A percentile compares a stretch with the other conserved stretches of the same genome.
Conservation (phyloP, 257 asterid species). For the Asclepias syriaca region DNA sequence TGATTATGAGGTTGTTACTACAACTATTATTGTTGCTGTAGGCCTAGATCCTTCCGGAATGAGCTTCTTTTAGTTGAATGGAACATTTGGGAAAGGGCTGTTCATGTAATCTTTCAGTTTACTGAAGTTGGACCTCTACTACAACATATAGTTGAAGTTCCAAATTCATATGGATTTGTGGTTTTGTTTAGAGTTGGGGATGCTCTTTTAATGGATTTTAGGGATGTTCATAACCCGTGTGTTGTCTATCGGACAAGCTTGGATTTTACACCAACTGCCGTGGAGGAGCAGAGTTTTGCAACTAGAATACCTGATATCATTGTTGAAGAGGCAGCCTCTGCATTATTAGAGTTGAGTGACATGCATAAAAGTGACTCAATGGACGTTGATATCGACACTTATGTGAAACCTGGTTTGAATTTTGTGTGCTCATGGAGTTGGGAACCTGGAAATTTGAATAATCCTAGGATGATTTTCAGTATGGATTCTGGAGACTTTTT, state of each 20-base stretch:
- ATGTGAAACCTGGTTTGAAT: slow-evolving; percentile 58
- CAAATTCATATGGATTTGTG: slow-evolving; percentile 69
- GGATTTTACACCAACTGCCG: slow-evolving; percentile 46
- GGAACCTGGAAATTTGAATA: slow-evolving; percentile 57
- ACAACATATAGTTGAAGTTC: slow-evolving; percentile 86
- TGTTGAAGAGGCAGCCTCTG: slow-evolving; percentile 99
- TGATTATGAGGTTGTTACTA: slow-evolving; percentile 10
- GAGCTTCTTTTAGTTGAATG: slow-evolving; percentile 82
- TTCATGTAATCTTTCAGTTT: slow-evolving; percentile 62
- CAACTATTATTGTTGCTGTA: slow-evolving; percentile 25
- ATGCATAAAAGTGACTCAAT: slow-evolving; percentile 75
- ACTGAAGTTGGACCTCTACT: slow-evolving; percentile 85
- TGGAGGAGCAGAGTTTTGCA: slow-evolving; percentile 54
- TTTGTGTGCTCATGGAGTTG: slow-evolving; percentile 93
- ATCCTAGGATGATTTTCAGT: slow-evolving; percentile 68
- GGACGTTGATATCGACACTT: slow-evolving; percentile 68
- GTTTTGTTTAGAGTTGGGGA: slow-evolving; percentile 91
- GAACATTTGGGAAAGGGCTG: slow-evolving; percentile 54
- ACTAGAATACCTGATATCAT: slow-evolving; percentile 66
- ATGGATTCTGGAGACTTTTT: slow-evolving; percentile 88
- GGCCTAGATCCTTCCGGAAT: slow-evolving; percentile 72
- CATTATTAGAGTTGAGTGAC: slow-evolving; percentile 92
- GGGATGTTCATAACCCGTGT: slow-evolving; percentile 58
- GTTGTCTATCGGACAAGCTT: slow-evolving; percentile 59
- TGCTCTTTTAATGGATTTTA: slow-evolving; percentile 80